A percentile compares a stretch with the other conserved stretches of the same genome.
These are phyloP conservation scores for Boletus albobrunnescens DNA, from an alignment of 1,284 basidiomycete species.

Conservation along the genomic window DNA sequence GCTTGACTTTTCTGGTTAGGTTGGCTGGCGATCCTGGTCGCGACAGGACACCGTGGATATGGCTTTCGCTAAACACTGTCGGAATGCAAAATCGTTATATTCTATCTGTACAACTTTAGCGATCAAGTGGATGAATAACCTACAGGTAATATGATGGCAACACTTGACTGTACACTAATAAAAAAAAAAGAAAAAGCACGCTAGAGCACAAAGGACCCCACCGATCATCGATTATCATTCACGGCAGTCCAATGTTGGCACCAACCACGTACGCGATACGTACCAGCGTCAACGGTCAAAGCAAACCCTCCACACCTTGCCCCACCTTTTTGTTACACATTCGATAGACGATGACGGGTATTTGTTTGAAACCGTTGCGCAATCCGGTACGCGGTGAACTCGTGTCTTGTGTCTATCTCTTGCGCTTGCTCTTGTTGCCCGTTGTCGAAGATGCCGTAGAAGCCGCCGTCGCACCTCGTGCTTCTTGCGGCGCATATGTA, in stretches of 20 bases:
- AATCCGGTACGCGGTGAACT: background rate
- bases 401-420: conserved; percentile 17
- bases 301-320: background rate
- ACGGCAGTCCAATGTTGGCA: background rate
- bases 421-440: conserved; percentile 25
- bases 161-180: conserved; percentile 4
- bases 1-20: no score
- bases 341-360: conserved; percentile 2
- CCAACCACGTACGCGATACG: background rate
- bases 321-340: background rate
- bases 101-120: background rate
- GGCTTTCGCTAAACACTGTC: no score
- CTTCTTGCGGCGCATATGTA: no score
- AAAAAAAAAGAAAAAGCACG: background rate
- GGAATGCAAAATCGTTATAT: background rate
- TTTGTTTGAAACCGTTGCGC: background rate
- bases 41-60: no score
- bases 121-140: background rate
- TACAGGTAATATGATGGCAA: conserved; percentile 1
- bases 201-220: background rate
- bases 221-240: background rate
- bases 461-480: background rate
- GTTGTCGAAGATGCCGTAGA: conserved; percentile 2
- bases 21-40: no score
- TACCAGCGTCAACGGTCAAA: background rate